Percentiles rank a stretch among this genome's conserved stretches.
phyloP scores from a whole-genome alignment of 805 yeast genomes.

The Candida suzukii region DNA sequence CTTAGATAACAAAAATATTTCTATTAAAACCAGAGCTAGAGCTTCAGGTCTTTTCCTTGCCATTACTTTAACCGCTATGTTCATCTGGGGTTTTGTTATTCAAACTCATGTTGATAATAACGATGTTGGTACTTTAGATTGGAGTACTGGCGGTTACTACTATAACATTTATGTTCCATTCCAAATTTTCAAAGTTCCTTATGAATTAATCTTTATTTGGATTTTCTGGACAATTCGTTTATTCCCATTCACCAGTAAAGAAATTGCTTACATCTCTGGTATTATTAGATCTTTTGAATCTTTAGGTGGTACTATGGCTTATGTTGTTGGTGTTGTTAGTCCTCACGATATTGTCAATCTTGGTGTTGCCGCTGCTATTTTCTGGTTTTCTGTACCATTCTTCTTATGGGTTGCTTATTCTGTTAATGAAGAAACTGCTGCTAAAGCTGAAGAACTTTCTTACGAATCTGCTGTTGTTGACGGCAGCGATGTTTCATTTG shows the following conservation, averaged over 20 bases:
- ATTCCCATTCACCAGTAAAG: slow-evolving; percentile 12
- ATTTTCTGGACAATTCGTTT: slow-evolving; percentile 19
- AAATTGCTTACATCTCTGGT: slow-evolving; percentile 14
- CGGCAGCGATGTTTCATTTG: too few species aligned
- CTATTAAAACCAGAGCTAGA: slow-evolving; percentile 8
- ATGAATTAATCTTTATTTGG: slow-evolving; percentile 19
- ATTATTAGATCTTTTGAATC: slow-evolving; percentile 18
- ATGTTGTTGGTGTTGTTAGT: slow-evolving; percentile 17
- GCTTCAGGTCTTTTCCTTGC: slow-evolving; percentile 12
- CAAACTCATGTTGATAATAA: not conserved
- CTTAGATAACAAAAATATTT: slow-evolving; percentile 10
- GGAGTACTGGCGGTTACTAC: slow-evolving; percentile 11
- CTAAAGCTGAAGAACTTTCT: too few species aligned
- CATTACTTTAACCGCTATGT: slow-evolving; percentile 8
- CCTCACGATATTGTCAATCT: slow-evolving; percentile 17
- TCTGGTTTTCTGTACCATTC: slow-evolving; percentile 6
- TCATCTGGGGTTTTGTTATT: slow-evolving; percentile 14
- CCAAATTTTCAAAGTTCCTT: slow-evolving; percentile 15
- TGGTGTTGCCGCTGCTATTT: slow-evolving; percentile 18
- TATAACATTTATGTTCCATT: slow-evolving; percentile 14
- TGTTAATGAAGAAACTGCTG: not conserved
- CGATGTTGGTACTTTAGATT: slow-evolving; percentile 9
- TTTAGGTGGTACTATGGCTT: slow-evolving; percentile 14
- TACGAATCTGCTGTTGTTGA: too few species aligned
- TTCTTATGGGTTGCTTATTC: not conserved